phyloP scores from a whole-genome alignment of 345 rosid genomes.

The Arabis hirsuta region DNA sequence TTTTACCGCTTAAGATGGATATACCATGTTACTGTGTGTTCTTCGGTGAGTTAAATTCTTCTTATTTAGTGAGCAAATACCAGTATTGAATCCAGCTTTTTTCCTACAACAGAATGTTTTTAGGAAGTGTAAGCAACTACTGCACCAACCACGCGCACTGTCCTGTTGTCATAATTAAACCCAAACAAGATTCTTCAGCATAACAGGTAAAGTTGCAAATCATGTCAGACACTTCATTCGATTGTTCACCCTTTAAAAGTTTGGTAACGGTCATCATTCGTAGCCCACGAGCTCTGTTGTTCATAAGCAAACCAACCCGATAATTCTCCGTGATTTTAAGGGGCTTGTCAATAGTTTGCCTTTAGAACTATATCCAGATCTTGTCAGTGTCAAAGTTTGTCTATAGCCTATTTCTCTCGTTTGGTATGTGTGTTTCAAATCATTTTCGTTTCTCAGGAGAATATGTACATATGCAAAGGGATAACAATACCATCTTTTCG shows the following conservation, averaged over 20 bases:
- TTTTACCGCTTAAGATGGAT: background rate
- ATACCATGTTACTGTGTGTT: conserved; percentile 11
- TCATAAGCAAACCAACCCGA: conserved; percentile 8
- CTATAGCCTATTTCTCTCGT: background rate
- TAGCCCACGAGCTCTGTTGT: background rate
- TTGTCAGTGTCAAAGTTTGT: background rate
- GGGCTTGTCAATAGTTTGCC: conserved; percentile 18
- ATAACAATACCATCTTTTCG: conserved; percentile 13
- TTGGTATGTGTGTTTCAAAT: background rate
- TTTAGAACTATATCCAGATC: background rate
- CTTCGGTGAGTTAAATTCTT: background rate
- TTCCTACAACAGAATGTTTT: conserved; percentile 68
- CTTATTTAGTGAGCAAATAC: conserved; percentile 4
- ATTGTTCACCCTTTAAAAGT: conserved; percentile 1
- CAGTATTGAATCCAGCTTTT: conserved; percentile 20
- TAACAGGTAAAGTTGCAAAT: conserved; percentile 37
- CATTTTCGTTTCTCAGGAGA: conserved; percentile 25
- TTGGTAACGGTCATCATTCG: conserved; percentile 9
- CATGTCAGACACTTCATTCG: background rate
- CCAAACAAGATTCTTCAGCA: conserved; percentile 51
- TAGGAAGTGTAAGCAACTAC: conserved; percentile 96
- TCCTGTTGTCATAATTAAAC: conserved; percentile 75
- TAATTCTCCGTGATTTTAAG: background rate
- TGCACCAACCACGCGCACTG: conserved; percentile 81
- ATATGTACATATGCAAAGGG: conserved; percentile 8